phyloP scores from a whole-genome alignment of 805 yeast genomes.

The Maudiozyma barnettii region DNA sequence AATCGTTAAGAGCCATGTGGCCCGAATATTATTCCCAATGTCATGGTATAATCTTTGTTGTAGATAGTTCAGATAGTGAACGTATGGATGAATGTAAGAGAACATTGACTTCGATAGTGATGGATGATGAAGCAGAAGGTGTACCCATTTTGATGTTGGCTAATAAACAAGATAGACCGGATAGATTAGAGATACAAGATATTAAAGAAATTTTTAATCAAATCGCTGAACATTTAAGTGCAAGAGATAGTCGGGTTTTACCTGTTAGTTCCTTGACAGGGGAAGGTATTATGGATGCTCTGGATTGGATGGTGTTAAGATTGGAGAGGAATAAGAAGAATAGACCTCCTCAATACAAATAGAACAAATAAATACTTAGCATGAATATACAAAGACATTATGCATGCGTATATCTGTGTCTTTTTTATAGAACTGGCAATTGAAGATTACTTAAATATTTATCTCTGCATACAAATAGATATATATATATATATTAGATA shows the following conservation, averaged over 20 bases:
- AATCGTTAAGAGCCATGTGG: conserved; percentile 79
- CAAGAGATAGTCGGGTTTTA: conserved; percentile 81
- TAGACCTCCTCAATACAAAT: conserved; percentile 32
- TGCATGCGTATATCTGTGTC: no score
- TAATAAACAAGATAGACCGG: conserved; percentile 79
- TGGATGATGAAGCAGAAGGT: conserved; percentile 55
- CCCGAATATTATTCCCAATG: conserved; percentile 72
- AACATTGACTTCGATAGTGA: conserved; percentile 46
- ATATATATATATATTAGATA: no score
- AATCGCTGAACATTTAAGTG: conserved; percentile 74
- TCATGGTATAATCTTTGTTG: conserved; percentile 86
- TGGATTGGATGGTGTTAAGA: conserved; percentile 79
- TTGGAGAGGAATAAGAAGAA: conserved; percentile 38
- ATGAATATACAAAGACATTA: no score
- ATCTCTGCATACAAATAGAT: no score
- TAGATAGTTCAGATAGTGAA: conserved; percentile 80
- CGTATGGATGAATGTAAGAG: conserved; percentile 76
- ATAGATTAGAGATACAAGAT: conserved; percentile 63
- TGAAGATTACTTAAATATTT: no score
- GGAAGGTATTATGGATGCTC: conserved; percentile 76
- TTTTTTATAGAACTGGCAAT: no score
- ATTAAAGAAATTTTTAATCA: conserved; percentile 76
- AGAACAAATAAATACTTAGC: no score
- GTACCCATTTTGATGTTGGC: conserved; percentile 92
- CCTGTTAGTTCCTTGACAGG: conserved; percentile 77